A percentile compares a stretch with the other conserved stretches of the same genome.
Evolutionary conservation across 805 yeast species (phyloP).

Genomic region (Myxozyma kluyveri): DNA sequence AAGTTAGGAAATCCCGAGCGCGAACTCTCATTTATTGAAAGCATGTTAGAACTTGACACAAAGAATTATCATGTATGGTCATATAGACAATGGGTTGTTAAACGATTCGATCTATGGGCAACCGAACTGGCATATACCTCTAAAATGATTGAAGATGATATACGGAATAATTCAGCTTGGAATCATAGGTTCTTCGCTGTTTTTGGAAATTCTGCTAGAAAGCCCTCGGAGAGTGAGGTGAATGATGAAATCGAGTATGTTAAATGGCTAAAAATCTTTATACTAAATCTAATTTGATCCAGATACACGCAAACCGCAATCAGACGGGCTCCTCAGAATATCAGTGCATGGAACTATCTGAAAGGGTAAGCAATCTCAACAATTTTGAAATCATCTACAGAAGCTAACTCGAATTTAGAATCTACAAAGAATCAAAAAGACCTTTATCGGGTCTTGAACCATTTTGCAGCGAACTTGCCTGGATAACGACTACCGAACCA

Average conservation of each 20-base stretch:
- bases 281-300: background rate
- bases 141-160: constrained; percentile 54
- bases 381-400: background rate
- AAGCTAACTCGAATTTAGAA: constrained; percentile 1
- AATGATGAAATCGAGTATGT: constrained; percentile 48
- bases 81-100: constrained; percentile 78
- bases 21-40: constrained; percentile 64
- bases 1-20: constrained; percentile 39
- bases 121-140: constrained; percentile 55
- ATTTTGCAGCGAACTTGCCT: constrained; percentile 41
- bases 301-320: constrained; percentile 47
- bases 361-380: constrained; percentile 42
- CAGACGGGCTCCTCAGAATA: constrained; percentile 68
- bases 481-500: constrained; percentile 27
- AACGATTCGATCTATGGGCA: constrained; percentile 50
- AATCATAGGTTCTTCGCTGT: constrained; percentile 69
- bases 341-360: constrained; percentile 82
- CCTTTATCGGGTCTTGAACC: constrained; percentile 44
- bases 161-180: constrained; percentile 93
- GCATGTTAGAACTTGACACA: constrained; percentile 72
- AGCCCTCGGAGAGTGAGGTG: constrained; percentile 17
- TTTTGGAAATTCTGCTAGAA: constrained; percentile 30
- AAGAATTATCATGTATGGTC: constrained; percentile 98
- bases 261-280: background rate
- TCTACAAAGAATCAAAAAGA: constrained; percentile 8